These are phyloP conservation scores for Lipomyces spencermartinsiae DNA, from an alignment of 805 yeast species.

Conservation along the genomic window DNA sequence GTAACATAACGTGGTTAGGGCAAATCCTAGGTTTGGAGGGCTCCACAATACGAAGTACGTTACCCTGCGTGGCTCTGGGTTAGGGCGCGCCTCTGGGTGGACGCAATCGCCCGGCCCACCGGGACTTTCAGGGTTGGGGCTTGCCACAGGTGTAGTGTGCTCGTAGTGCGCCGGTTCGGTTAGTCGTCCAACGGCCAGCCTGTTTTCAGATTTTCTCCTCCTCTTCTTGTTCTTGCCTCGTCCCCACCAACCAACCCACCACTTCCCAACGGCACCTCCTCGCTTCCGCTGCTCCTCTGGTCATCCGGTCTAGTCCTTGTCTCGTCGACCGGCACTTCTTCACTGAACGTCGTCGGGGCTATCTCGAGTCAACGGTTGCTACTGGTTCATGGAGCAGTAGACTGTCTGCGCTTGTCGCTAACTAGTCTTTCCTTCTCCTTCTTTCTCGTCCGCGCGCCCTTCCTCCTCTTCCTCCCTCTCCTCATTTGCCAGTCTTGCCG, in stretches of 20 bases:
- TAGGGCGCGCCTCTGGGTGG: neutral
- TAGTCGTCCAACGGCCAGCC: neutral
- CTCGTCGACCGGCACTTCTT: constrained; percentile 28
- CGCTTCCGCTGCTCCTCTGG: constrained; percentile 5
- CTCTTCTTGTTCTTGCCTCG: neutral
- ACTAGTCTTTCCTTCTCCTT: neutral
- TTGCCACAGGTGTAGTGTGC: neutral
- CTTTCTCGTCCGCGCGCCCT: neutral
- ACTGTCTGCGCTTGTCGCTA: constrained; percentile 4
- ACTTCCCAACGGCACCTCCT: neutral
- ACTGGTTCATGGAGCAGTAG: constrained; percentile 15
- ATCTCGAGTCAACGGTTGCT: constrained; percentile 17
- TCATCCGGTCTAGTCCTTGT: constrained; percentile 5
- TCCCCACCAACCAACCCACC: constrained; percentile 4
- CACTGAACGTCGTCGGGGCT: constrained; percentile 18
- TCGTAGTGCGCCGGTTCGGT: neutral
- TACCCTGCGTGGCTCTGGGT: neutral
- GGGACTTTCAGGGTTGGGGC: neutral
- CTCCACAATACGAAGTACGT: neutral
- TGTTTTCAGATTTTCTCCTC: neutral
- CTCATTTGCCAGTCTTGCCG: neutral
- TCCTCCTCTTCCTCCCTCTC: neutral
- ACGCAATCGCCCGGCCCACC: neutral
- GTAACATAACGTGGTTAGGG: no score
- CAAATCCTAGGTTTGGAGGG: no score